Evolutionary conservation across 2,329 filamentous ascomycete genomes (phyloP), one percentile per base, ranked within the genome.

Genomic region (Dactylellina cionopaga): DNA sequence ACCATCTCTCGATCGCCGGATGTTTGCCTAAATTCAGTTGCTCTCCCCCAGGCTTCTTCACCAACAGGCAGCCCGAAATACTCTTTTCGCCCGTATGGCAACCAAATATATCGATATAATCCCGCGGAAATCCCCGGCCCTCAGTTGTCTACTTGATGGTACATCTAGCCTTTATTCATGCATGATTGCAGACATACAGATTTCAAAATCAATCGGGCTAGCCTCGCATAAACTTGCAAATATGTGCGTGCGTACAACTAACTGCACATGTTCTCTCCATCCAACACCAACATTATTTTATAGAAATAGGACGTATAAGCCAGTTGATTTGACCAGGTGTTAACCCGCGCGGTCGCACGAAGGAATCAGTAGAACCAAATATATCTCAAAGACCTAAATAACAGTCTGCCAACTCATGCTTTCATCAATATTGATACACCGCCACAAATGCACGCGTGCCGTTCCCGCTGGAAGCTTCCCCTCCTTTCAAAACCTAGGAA

Each of bases 111-210:
- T 31, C 39, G 4, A 5, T 24, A 59, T 25, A 58, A 58, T 44
- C 39, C 43, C 54, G 31, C 56, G 19, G 33, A 19, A 49, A 29
- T 41, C 35, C 58, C 46, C 44, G 22, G 58, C 22, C 15, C 9
- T 17, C 52, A 10, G 58, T 63, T 52, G 46, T 31, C 7, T 63
- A 63, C 58, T 44, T 63, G 22, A 27, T 52, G 46, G 37, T 63
- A 63, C 58, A 41, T 47, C 44, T 13, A 5, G 31, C 31, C 31
- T 33, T 6, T 33, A 33, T 13, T 13, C 13, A 13, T 13, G 6
- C 5, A 13, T 6, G 13, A 33, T 13, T 33, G 6, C 31, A 33
- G 13, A 6, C 6, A 33, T 13, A 33, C 31, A 33, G 31, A 6
- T 13, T 33, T 33, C 5, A 6, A 6, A 13, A 27, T 47, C 44